Evolutionary conservation across 116 monocot species (phyloP).

Genomic region (Thalassia testudinum): DNA sequence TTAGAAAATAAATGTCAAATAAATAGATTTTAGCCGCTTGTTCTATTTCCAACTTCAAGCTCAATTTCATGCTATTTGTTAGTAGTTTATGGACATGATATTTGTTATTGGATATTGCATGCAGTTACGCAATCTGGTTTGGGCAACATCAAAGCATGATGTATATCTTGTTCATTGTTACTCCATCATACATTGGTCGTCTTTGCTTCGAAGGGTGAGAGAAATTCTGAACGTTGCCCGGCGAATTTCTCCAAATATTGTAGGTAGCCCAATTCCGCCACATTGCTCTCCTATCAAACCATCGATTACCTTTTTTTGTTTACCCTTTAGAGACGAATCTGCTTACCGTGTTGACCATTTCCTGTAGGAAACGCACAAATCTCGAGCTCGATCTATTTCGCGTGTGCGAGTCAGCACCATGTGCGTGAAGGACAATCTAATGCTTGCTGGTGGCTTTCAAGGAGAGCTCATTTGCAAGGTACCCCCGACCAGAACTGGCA

Average conservation of each 20-base stretch:
- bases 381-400: constrained; percentile 19
- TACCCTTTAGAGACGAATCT: neutral
- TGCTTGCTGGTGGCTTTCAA: constrained; percentile 80
- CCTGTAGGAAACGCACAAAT: constrained; percentile 20
- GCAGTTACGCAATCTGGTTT: constrained; percentile 86
- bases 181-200: constrained; percentile 75
- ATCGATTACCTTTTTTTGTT: neutral
- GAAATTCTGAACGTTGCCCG: constrained; percentile 64
- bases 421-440: constrained; percentile 46
- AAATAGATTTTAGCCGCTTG: too few relatives aligned
- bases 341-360: neutral
- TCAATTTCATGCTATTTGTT: too few relatives aligned
- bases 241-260: constrained; percentile 19
- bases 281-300: neutral
- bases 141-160: constrained; percentile 93
- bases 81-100: too few relatives aligned
- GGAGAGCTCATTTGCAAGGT: constrained; percentile 91
- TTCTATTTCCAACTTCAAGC: too few relatives aligned
- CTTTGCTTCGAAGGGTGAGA: constrained; percentile 28
- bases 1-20: too few relatives aligned
- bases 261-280: neutral
- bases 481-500: too few relatives aligned
- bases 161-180: constrained; percentile 58
- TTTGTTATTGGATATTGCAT: neutral
- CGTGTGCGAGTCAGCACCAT: constrained; percentile 68